Base-by-base conservation (phyloP, 164 flowering plant species). In the Stephania cephalantha region DNA sequence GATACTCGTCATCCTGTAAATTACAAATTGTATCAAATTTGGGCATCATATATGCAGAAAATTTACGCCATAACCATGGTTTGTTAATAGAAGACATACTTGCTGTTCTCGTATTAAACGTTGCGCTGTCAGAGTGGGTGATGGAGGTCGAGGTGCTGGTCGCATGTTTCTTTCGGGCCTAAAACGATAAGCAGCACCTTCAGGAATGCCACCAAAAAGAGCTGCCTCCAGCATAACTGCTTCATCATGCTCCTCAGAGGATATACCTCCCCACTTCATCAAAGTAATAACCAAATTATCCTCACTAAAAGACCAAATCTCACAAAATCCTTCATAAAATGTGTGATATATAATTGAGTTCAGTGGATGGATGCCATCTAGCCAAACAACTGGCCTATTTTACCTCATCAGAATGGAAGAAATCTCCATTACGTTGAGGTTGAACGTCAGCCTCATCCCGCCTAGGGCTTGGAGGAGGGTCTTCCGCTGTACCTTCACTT, bases 221-320 rank as follows among this genome's bases (percentile, higher is more conserved):
- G 99, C 98, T 82, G 99, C 98, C 87, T 95, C 99, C 50, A 96
- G 97, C 99, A 96, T 96, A 66, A 94, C 95, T 66, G 99, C 99
- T 85, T 92, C 99, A 84, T 96, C 99, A 83, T 89, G 99, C 80
- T 96, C 99, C 85, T 79, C 86, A 2, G 98, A 94, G 68, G 98
- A 91, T 69, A 93, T 92, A 75, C 98, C 99, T 74, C 98, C 98
- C 98, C 97, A 96, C 98, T 96, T 71, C 68, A 78, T 74, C 80
- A 73, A 29, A 53, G 48, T 18, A 71, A 69, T 61, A 44, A 35
- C 42, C 42, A 35, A 35, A 2, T 35, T 35, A 2, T 35, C 1
- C 0, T 35, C 42, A 35, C 4, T 35, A 25, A 25, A 25, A 25
- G 25, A 35, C 42, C 42, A 35, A 35, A 35, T 35, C 2, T 35